Base-by-base conservation (phyloP, 2,329 filamentous ascomycete genomes). In the Hypocreales sp. region DNA sequence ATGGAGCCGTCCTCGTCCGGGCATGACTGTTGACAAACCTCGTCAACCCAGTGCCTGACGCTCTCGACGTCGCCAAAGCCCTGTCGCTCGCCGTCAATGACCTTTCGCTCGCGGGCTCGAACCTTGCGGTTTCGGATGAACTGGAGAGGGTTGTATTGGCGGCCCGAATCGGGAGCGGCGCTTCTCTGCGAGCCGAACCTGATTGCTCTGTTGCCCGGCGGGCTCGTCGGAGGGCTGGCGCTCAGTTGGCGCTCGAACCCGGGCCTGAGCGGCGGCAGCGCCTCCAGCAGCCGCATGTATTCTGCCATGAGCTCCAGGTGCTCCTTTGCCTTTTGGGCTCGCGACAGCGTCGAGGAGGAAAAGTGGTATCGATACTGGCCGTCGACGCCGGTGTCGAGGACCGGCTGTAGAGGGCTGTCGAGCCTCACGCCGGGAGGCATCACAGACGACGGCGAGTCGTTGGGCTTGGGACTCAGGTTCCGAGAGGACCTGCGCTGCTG, bases 51-150 rank as follows among this genome's bases (percentile, higher is more conserved):
- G 18, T 64, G 58, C 27, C 68, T 69, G 7, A 93, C 81, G 24
- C 61, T 68, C 4, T 68, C 60, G 2, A 81, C 59, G 47, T 94
- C 75, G 21, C 70, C 64, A 58, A 92, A 95, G 1, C 80, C 81
- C 38, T 80, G 75, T 2, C 64, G 61, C 35, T 82, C 73, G 11
- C 79, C 73, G 41, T 90, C 72, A 19, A 93, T 75, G 1, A 67
- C 55, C 37, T 69, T 75, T 22, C 81, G 70, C 52, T 92, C 81
- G 11, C 86, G 69, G 15, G 78, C 77, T 35, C 90, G 68, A 9
- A 90, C 69, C 46, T 86, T 87, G 25, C 87, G 70, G 45, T 98
- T 95, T 13, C 90, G 76, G 30, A 95, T 79, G 40, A 83, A 83
- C 50, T 95, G 90, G 15, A 98, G 55, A 5, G 87, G 90, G 46